Percentiles rank a stretch among this genome's conserved stretches.
Evolutionary conservation across 2,329 filamentous ascomycete species (phyloP).

Genomic region (Plectosphaerella cucumerina): DNA sequence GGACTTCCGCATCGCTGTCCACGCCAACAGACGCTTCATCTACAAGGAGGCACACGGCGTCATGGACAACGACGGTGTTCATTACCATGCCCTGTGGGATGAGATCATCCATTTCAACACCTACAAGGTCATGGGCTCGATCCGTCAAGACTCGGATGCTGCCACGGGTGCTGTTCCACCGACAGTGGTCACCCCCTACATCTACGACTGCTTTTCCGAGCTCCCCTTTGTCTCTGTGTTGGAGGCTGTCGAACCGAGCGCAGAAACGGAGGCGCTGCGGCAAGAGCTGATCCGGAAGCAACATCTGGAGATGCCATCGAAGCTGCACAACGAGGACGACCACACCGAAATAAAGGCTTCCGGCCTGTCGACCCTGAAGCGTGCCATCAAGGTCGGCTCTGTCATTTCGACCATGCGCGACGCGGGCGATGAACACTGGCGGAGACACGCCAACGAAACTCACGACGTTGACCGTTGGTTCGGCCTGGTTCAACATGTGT

Average conservation of each 20-base stretch:
- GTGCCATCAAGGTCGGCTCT: conserved; percentile 3
- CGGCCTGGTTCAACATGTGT: conserved; percentile 60
- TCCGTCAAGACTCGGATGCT: background rate
- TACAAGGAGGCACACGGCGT: conserved; percentile 59
- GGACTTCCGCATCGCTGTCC: conserved; percentile 62
- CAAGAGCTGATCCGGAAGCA: conserved; percentile 19
- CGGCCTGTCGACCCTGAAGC: background rate
- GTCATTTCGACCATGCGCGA: conserved; percentile 42
- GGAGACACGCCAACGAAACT: conserved; percentile 36
- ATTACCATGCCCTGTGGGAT: conserved; percentile 46
- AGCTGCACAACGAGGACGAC: conserved; percentile 17
- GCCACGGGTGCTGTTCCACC: conserved; percentile 11
- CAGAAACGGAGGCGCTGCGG: conserved; percentile 20
- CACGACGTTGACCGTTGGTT: conserved; percentile 58
- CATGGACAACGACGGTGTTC: conserved; percentile 22
- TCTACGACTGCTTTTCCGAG: conserved; percentile 59
- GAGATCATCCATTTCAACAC: conserved; percentile 38
- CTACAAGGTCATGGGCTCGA: conserved; percentile 22
- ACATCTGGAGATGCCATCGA: conserved; percentile 20
- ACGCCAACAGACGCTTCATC: conserved; percentile 58
- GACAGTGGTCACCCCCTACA: conserved; percentile 69
- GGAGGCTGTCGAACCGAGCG: conserved; percentile 24
- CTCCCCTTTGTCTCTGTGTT: conserved; percentile 56
- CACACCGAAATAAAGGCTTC: background rate
- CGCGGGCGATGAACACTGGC: conserved; percentile 52